Base-by-base conservation (phyloP, 2,329 filamentous ascomycete genomes). In the Colletotrichum sp. region DNA sequence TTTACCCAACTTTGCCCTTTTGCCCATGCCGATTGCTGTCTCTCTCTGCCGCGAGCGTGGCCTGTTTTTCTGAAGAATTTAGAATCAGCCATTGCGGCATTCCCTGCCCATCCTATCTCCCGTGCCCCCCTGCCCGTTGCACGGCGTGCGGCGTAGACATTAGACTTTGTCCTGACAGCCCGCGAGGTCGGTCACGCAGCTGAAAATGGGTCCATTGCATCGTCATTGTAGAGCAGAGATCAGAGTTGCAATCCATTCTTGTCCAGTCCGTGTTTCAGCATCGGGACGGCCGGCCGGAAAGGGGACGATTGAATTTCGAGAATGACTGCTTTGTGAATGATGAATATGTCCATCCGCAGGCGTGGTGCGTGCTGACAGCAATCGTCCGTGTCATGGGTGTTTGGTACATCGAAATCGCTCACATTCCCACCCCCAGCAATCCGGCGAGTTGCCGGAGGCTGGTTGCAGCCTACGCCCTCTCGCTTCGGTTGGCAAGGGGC, bases 391-490 rank as follows among this genome's bases (percentile, higher is more conserved):
- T 28, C 43, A 58, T 36, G 30, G 64, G 43, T 62, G 24, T 48
- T 52, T 34, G 32, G 34, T 21, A 30, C 58, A 73, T 75, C 73
- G 70, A 75, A 70, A 75, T 75, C 48, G 66, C 32, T 67, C 56
- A 32, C 18, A 36, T 62, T 34, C 10, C 16, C 6, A 18, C 43
- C 28, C 70, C 64, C 73, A 65, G 28, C 8, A 36, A 8, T 60
- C 34, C 18, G 43, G 56, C 34, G 36, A 26, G 26, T 66, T 64
- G n/a, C 21, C 64, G 21, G 56, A 30, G 52, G 48, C 55, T 72
- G 70, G 36, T 18, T 18, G 48, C 52, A 28, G 43, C 43, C 24
- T 4, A 26, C n/a, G 21, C 67, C 21, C 58, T 43, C 56, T 67
- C 56, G 56, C 69, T 55, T 66, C 72, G 36, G 43, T 28, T 56